phyloP scores from a whole-genome alignment of 306 rosid species.

The Inga laurina region DNA sequence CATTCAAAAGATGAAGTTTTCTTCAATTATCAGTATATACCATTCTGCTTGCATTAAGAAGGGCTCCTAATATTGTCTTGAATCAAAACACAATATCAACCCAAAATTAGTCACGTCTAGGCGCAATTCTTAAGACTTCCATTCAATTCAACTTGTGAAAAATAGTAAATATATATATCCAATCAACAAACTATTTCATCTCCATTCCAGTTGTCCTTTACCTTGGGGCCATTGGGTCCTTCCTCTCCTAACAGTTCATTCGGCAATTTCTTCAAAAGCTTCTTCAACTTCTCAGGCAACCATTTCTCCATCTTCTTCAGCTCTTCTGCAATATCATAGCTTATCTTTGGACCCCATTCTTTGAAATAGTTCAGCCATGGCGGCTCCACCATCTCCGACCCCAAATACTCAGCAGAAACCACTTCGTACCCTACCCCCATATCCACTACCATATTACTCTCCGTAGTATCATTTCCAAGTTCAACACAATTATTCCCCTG shows the following conservation, averaged over 20 bases:
- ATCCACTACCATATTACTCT: constrained; percentile 41
- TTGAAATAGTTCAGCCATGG: constrained; percentile 52
- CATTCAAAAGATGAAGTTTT: too few species aligned
- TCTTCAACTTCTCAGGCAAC: constrained; percentile 45
- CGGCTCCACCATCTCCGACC: constrained; percentile 36
- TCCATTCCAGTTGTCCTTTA: constrained; percentile 51
- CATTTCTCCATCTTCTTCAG: constrained; percentile 37
- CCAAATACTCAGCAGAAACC: constrained; percentile 49
- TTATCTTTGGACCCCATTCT: constrained; percentile 63
- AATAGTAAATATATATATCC: too few species aligned
- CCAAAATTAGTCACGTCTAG: too few species aligned
- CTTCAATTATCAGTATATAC: too few species aligned
- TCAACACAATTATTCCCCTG: constrained; percentile 50
- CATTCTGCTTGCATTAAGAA: too few species aligned
- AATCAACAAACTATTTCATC: constrained; percentile 41
- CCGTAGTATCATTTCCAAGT: constrained; percentile 49
- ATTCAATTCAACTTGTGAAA: too few species aligned
- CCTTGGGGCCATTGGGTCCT: constrained; percentile 69
- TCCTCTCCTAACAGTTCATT: constrained; percentile 57
- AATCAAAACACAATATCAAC: too few species aligned
- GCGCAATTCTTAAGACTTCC: too few species aligned
- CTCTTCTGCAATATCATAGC: constrained; percentile 37
- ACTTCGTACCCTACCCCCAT: constrained; percentile 30
- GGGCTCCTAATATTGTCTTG: too few species aligned
- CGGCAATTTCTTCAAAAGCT: constrained; percentile 40